Base-by-base conservation (phyloP, 306 rosid species). In the Medicago truncatula region DNA sequence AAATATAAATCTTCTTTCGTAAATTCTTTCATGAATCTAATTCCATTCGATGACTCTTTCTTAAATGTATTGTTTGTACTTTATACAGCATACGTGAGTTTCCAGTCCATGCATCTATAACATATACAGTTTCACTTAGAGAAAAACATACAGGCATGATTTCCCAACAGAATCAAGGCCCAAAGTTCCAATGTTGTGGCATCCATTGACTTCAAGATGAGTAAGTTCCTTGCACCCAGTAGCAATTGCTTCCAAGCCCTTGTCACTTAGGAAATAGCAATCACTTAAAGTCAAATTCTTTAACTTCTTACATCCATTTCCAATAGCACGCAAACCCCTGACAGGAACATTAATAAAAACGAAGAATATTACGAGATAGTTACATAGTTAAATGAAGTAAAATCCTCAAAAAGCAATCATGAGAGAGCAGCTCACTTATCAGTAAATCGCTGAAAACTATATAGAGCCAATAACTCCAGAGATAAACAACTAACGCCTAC, bases 131-230 rank as follows among this genome's bases (percentile, higher is more conserved):
- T 60, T 80, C 63, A 63, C 57, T 61, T 36, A 64, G 71, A 53
- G 61, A 73, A 73, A 76, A 83, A 89, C 92, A 54, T 92, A 96
- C 97, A 15, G 78, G 98, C 93, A 92, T 80, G 87, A 90, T 83
- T 83, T 92, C 84, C 97, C 99, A 76, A 96, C 85, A 59, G 87
- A 90, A 82, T 92, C 92, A 36, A 89, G 82, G 47, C 98, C 98
- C 83, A 83, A 20, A 78, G 89, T 86, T 86, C 98, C 96, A 57
- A 96, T 89, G 73, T 92, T 89, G 86, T 92, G 99, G 86, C 99
- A 96, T 39, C 99, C 99, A 59, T 96, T 90, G 75, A 96, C 91
- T 86, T 92, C 97, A 54, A 96, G 97, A 83, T 96, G 92, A 54
- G 89, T 89, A 28, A 96, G 98, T 77, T 85, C 93, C 88, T 92